Percentiles rank a stretch among this genome's conserved stretches.
Conservation (phyloP, 345 rosid species). For the Eucalyptus curtisii region DNA sequence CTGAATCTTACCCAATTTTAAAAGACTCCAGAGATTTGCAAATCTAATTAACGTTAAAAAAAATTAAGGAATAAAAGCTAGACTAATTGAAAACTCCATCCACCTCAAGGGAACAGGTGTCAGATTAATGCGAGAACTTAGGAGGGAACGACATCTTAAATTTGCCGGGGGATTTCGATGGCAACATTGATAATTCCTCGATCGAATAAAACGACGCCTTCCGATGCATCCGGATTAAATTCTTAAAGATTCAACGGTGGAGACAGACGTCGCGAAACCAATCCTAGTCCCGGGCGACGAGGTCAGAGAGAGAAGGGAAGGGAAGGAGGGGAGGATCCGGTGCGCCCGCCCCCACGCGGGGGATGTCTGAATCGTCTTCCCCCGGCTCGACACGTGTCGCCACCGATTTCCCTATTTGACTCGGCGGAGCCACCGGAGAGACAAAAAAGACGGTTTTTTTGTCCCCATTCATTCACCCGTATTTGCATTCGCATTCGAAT, state of each 20-base stretch:
- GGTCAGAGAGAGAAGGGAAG: background rate
- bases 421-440: slow-evolving; percentile 32
- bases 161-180: background rate
- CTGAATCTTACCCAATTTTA: background rate
- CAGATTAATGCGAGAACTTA: background rate
- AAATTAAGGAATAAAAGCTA: background rate
- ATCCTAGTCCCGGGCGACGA: background rate
- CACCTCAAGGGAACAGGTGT: background rate
- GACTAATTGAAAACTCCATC: background rate
- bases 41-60: background rate
- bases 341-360: background rate
- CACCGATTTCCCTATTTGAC: slow-evolving; percentile 6
- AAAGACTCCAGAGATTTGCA: background rate
- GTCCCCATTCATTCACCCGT: background rate
- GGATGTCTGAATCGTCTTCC: background rate
- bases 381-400: slow-evolving; percentile 5
- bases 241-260: background rate
- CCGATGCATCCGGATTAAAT: background rate
- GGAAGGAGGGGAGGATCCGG: background rate
- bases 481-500: background rate
- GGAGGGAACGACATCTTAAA: background rate
- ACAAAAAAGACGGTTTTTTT: background rate
- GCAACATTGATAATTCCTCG: background rate
- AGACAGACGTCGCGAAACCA: background rate
- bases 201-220: background rate